A percentile compares a stretch with the other conserved stretches of the same genome.
These are phyloP conservation scores for Schoenoplectus tabernaemontani DNA, from an alignment of 202 grass and related monocot species.

Conservation along the genomic window DNA sequence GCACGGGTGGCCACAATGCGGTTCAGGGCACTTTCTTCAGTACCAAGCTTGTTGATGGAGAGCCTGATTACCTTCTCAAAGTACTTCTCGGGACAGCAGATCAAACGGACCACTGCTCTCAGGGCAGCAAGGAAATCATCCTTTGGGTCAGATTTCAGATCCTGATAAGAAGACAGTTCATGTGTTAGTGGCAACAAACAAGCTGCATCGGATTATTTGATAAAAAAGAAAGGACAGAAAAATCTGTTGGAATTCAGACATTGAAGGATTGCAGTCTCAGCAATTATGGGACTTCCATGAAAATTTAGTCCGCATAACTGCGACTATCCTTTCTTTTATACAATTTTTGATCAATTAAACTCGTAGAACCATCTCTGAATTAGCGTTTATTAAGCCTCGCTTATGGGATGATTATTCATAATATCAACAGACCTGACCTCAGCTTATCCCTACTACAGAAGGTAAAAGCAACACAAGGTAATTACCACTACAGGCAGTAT, in stretches of 20 bases:
- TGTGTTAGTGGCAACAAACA: not conserved
- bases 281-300: not conserved
- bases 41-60: conserved; percentile 57
- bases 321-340: not conserved
- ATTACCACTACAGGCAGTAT: not conserved
- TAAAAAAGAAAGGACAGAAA: not conserved
- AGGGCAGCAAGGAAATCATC: conserved; percentile 71
- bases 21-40: conserved; percentile 69
- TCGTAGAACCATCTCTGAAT: not conserved
- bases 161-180: conserved; percentile 25
- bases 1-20: conserved; percentile 70
- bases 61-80: conserved; percentile 69
- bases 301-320: not conserved
- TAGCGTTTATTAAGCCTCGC: not conserved
- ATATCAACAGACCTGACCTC: not conserved
- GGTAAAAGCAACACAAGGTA: not conserved
- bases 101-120: conserved; percentile 55
- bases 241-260: not conserved
- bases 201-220: not conserved
- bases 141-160: conserved; percentile 83
- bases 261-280: not conserved
- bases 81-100: conserved; percentile 64
- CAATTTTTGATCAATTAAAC: not conserved
- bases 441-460: not conserved
- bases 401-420: too few species aligned